A percentile compares a stretch with the other conserved stretches of the same genome.
Evolutionary conservation across 257 asterid genomes (phyloP).

Genomic region (Paraleonurus japonicus): DNA sequence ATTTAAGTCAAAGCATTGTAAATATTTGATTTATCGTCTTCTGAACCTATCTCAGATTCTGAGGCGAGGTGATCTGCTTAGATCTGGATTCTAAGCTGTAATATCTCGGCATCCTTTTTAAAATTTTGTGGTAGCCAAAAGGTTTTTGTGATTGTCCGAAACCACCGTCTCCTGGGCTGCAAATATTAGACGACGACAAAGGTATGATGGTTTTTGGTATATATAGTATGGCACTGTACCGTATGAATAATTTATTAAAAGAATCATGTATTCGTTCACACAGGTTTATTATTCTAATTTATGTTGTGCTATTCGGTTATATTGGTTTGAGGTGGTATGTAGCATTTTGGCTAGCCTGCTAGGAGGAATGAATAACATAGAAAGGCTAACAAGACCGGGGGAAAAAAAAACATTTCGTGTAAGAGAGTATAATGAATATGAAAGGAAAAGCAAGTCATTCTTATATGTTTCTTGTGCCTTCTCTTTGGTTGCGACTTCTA

Average conservation of each 20-base stretch:
- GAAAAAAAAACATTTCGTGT: not conserved
- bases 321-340: not conserved
- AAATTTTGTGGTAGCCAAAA: constrained; percentile 40
- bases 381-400: not conserved
- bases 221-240: constrained; percentile 19
- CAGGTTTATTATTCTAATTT: not conserved
- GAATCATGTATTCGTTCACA: not conserved
- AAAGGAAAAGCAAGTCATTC: not conserved
- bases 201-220: constrained; percentile 34
- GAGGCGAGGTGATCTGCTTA: constrained; percentile 26
- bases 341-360: not conserved
- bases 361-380: not conserved
- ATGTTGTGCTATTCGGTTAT: not conserved
- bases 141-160: constrained; percentile 35
- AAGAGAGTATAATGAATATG: not conserved
- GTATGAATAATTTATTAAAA: constrained; percentile 11
- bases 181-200: constrained; percentile 6
- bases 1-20: not conserved
- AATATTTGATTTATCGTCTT: constrained; percentile 8
- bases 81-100: constrained; percentile 16
- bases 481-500: not conserved
- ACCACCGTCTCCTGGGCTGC: constrained; percentile 17
- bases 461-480: not conserved
- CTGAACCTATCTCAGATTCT: constrained; percentile 28
- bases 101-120: constrained; percentile 16